Conservation (phyloP, 2,329 filamentous ascomycete species). For the Aspergillus udagawae region DNA sequence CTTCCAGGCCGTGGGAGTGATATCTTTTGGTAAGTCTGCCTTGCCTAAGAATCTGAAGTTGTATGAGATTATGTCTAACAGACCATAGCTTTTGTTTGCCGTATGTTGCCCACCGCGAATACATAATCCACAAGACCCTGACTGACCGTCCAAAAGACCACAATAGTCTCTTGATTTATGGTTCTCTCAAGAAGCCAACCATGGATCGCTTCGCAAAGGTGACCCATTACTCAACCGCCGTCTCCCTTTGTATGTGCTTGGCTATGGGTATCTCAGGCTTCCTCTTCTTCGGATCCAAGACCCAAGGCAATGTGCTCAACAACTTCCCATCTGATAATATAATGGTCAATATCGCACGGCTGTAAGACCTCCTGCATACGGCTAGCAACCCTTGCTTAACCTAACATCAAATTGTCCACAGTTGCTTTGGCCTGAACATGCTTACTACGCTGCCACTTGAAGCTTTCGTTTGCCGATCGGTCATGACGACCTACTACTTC, state of each 20-base stretch:
- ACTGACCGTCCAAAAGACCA: conserved; percentile 56
- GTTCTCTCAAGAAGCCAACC: conserved; percentile 87
- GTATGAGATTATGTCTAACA: conserved; percentile 27
- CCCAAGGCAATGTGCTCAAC: conserved; percentile 93
- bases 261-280: conserved; percentile 85
- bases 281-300: conserved; percentile 86
- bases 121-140: background rate
- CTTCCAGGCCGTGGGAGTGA: conserved; percentile 94
- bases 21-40: conserved; percentile 74
- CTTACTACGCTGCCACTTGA: conserved; percentile 93
- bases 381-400: background rate
- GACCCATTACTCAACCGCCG: conserved; percentile 86
- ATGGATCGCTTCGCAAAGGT: conserved; percentile 91
- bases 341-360: conserved; percentile 89
- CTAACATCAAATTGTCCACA: conserved; percentile 24
- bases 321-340: conserved; percentile 90
- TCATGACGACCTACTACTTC: conserved; percentile 85
- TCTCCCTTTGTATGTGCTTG: conserved; percentile 90
- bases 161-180: conserved; percentile 96
- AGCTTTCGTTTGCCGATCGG: conserved; percentile 94
- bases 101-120: conserved; percentile 34
- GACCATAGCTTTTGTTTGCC: conserved; percentile 60
- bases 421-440: conserved; percentile 97
- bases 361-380: conserved; percentile 45
- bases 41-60: conserved; percentile 1